These are phyloP conservation scores for Narthecium ossifragum DNA, from an alignment of 106 monocot species.

Conservation along the genomic window DNA sequence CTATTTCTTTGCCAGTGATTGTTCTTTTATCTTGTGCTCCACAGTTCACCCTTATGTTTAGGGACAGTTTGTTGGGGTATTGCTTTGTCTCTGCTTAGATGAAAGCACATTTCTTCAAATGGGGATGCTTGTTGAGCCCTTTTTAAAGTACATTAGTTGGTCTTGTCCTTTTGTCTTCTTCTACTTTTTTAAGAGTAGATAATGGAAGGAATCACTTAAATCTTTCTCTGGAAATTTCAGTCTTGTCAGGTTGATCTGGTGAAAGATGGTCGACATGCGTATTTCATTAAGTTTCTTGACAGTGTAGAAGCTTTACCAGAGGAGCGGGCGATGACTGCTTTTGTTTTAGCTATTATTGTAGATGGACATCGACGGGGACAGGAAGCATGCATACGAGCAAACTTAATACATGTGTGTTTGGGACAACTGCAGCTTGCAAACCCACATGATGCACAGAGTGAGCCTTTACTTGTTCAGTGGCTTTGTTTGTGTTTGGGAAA, in stretches of 20 bases:
- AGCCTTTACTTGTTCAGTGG: constrained; percentile 95
- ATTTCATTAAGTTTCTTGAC: constrained; percentile 97
- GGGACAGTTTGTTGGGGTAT: too few relatives aligned
- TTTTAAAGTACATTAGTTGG: too few relatives aligned
- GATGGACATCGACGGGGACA: constrained; percentile 85
- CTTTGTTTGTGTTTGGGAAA: constrained; percentile 93
- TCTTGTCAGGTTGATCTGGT: constrained; percentile 95
- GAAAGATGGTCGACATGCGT: constrained; percentile 87
- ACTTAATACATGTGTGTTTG: constrained; percentile 78
- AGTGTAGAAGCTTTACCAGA: constrained; percentile 85
- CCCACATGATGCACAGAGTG: constrained; percentile 56
- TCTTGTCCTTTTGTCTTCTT: too few relatives aligned
- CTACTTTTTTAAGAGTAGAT: too few relatives aligned
- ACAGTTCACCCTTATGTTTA: too few relatives aligned
- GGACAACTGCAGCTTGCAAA: constrained; percentile 61
- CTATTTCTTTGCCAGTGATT: too few relatives aligned
- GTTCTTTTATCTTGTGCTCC: too few relatives aligned
- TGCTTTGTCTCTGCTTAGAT: too few relatives aligned
- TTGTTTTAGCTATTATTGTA: constrained; percentile 90
- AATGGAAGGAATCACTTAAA: too few relatives aligned
- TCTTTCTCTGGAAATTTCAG: too few relatives aligned
- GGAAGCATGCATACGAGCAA: constrained; percentile 74
- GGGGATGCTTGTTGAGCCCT: too few relatives aligned
- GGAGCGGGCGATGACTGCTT: constrained; percentile 97
- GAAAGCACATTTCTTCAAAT: too few relatives aligned